Conservation (phyloP, 805 yeast species). For the Barnettozyma pratensis region DNA sequence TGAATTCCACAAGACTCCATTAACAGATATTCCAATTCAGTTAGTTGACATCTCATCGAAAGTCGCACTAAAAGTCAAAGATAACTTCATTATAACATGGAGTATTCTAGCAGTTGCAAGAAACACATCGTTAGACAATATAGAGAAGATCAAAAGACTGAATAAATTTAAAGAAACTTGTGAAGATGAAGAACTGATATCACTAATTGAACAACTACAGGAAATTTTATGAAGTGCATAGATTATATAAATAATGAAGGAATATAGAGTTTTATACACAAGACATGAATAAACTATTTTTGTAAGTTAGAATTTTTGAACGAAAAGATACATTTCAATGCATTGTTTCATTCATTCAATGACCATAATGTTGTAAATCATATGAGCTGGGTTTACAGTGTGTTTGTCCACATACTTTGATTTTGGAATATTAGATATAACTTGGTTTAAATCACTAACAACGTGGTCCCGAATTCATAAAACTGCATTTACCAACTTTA, state of each 20-base stretch:
- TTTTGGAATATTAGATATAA: neutral
- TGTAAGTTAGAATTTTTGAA: neutral
- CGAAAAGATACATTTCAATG: neutral
- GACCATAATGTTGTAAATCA: neutral
- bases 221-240: neutral
- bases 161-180: neutral
- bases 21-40: slow-evolving; percentile 10
- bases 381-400: slow-evolving; percentile 7
- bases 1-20: neutral
- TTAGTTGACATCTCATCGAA: slow-evolving; percentile 8
- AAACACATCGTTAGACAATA: neutral
- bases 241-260: neutral
- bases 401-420: slow-evolving; percentile 5
- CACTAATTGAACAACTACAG: neutral
- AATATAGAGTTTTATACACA: neutral
- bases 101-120: slow-evolving; percentile 6
- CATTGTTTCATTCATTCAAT: neutral
- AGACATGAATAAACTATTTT: too few relatives aligned
- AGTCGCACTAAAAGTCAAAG: slow-evolving; percentile 8
- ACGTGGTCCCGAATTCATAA: neutral
- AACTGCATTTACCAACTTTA: too few relatives aligned
- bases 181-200: neutral
- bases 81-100: slow-evolving; percentile 11
- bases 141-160: slow-evolving; percentile 2
- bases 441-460: slow-evolving; percentile 4